Conservation (phyloP, 306 rosid species). For the Purshia tridentata region DNA sequence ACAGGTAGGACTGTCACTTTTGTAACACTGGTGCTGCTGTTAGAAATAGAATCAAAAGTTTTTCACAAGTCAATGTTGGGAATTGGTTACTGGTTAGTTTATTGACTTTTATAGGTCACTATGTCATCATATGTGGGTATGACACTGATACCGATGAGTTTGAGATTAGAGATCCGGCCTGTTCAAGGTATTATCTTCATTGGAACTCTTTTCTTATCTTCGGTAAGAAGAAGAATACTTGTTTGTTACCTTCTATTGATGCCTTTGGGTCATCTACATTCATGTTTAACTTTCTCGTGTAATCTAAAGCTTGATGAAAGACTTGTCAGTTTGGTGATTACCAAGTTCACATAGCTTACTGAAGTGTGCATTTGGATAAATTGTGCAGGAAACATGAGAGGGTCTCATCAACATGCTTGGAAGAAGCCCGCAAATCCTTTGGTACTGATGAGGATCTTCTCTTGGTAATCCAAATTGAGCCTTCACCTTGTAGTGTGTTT, state of each 20-base stretch:
- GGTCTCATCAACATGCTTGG: conserved; percentile 71
- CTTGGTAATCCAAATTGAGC: conserved; percentile 50
- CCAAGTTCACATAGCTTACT: background rate
- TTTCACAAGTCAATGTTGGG: background rate
- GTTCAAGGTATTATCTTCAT: conserved; percentile 52
- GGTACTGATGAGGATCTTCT: conserved; percentile 98
- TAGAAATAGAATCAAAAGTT: background rate
- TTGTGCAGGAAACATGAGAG: conserved; percentile 65
- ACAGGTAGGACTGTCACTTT: conserved; percentile 54
- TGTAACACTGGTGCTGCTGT: conserved; percentile 6
- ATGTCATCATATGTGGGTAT: conserved; percentile 87
- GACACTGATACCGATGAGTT: conserved; percentile 81
- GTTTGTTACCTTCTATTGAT: background rate
- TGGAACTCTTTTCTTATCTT: background rate
- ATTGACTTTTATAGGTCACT: conserved; percentile 66
- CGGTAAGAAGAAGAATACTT: background rate
- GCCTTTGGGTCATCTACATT: background rate
- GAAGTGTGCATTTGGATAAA: background rate
- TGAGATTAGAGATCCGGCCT: conserved; percentile 98
- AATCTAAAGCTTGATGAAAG: background rate
- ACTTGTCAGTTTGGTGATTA: background rate
- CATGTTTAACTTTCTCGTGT: background rate
- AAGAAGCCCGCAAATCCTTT: conserved; percentile 88
- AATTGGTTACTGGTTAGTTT: conserved; percentile 13
- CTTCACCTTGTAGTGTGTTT: background rate